Percentiles rank a stretch among this genome's conserved stretches.
Conservation (phyloP, 192 early-diverging fungal species). For the Anaeromyces robustus region DNA sequence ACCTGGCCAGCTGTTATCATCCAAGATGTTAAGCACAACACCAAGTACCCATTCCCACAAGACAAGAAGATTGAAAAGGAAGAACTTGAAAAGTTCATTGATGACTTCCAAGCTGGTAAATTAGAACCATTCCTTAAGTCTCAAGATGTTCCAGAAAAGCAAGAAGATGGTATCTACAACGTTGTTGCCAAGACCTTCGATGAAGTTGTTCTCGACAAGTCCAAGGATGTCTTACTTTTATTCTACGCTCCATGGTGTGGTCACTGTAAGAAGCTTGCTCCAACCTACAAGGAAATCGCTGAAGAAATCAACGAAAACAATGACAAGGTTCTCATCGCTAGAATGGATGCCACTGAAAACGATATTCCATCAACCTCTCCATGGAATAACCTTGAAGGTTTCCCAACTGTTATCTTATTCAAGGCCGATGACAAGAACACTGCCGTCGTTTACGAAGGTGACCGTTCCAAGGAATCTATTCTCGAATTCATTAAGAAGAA, state of each 20-base stretch:
- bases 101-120: neutral
- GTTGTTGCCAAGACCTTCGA: conserved; percentile 74
- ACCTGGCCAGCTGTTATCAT: conserved; percentile 87
- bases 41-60: conserved; percentile 80
- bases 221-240: conserved; percentile 84
- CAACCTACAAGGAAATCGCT: conserved; percentile 75
- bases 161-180: neutral
- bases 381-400: conserved; percentile 54
- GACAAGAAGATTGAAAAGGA: conserved; percentile 33
- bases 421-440: conserved; percentile 61
- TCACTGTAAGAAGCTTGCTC: conserved; percentile 60
- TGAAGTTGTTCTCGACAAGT: conserved; percentile 65
- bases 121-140: conserved; percentile 2
- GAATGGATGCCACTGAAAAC: conserved; percentile 92
- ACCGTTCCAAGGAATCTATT: conserved; percentile 63
- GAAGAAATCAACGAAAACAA: conserved; percentile 26
- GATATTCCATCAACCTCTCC: conserved; percentile 57
- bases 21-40: conserved; percentile 51
- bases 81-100: neutral
- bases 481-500: conserved; percentile 65
- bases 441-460: conserved; percentile 66
- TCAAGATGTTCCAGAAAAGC: conserved; percentile 5
- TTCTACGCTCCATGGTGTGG: conserved; percentile 81
- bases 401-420: conserved; percentile 89
- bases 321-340: conserved; percentile 60